Evolutionary conservation across 2,329 filamentous ascomycete species (phyloP).

Genomic region (Calonectria ilicicola): DNA sequence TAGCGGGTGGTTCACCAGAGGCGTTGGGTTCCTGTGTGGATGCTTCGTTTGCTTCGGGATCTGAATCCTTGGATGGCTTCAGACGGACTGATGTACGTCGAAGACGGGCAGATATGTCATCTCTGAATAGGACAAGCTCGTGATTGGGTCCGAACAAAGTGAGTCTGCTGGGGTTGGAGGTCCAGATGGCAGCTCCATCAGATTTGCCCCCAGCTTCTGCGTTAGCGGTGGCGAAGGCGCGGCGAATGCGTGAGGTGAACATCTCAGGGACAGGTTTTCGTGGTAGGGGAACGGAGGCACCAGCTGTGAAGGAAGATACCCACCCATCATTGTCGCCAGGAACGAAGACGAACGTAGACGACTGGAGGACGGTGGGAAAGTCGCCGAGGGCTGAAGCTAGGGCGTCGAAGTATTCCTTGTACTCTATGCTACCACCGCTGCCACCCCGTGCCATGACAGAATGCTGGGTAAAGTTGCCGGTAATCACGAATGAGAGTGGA

Average conservation of each 20-base stretch:
- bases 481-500: slow-evolving; percentile 84
- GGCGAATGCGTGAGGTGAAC: slow-evolving; percentile 88
- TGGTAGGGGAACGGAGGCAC: slow-evolving; percentile 77
- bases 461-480: slow-evolving; percentile 83
- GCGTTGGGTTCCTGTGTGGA: slow-evolving; percentile 22
- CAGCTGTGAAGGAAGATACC: slow-evolving; percentile 86
- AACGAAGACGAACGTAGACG: slow-evolving; percentile 89
- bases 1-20: slow-evolving; percentile 31
- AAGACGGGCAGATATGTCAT: slow-evolving; percentile 85
- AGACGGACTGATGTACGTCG: slow-evolving; percentile 82
- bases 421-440: slow-evolving; percentile 88
- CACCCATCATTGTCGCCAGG: slow-evolving; percentile 98
- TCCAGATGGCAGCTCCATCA: slow-evolving; percentile 79
- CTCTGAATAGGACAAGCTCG: slow-evolving; percentile 88
- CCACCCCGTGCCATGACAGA: slow-evolving; percentile 76
- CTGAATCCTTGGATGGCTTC: slow-evolving; percentile 55
- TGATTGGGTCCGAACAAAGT: slow-evolving; percentile 88
- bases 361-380: slow-evolving; percentile 82
- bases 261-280: slow-evolving; percentile 82
- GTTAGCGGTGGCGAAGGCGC: slow-evolving; percentile 84
- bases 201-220: slow-evolving; percentile 69
- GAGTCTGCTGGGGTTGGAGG: slow-evolving; percentile 86
- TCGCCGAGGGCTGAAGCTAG: slow-evolving; percentile 86
- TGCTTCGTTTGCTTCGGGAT: slow-evolving; percentile 49
- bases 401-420: slow-evolving; percentile 95